Base-by-base conservation (phyloP, 106 monocot genomes). In the Phalaenopsis equestris region DNA sequence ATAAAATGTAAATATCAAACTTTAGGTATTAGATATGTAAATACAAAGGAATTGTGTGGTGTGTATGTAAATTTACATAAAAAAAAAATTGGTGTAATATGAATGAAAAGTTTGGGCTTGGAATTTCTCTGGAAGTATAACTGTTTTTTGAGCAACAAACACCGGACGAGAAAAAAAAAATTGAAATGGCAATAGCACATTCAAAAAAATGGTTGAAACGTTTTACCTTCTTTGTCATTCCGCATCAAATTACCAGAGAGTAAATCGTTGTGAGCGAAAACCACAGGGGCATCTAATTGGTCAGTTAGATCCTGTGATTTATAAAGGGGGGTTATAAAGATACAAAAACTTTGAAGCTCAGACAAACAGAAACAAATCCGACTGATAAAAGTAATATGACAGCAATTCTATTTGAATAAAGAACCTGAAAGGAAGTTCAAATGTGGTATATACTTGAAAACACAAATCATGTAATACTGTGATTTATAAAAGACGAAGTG, bases 231-330 rank as follows among this genome's bases (percentile, higher is more conserved):
- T 65, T 76, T 76, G 49, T 98, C 86, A 82, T 88, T 92, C 42
- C 90, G 82, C 97, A 98, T 94, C 88, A 98, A 73, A 84, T 94
- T 98, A 57, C 94, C 97, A 65, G 90, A 90, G 75, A 98, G 94
- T 75, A 98, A 84, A 86, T 98, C 94, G 85, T 98, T 98, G 89
- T 98, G 97, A 0, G 92, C 76, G 82, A 90, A 98, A 45, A 94
- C 89, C 12, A 90, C 82, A 76, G 97, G 97, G 56, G 94, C 87
- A 84, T 88, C 85, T 36, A 98, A 55, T 76, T 14, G 85, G 58
- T 82, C 84, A 36, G 90, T 49, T 12, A 98, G 82, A 38, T 89
- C 90, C 97, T 98, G 83, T 67, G 61, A 75, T 72, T 49, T n/a
- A 75, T 24, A 1, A 64, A 64, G 74, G 76, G 24, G 2, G 7